These are phyloP conservation scores for Magnusiomyces fungicola DNA, from an alignment of 1,139 yeast genomes.

Conservation along the genomic window DNA sequence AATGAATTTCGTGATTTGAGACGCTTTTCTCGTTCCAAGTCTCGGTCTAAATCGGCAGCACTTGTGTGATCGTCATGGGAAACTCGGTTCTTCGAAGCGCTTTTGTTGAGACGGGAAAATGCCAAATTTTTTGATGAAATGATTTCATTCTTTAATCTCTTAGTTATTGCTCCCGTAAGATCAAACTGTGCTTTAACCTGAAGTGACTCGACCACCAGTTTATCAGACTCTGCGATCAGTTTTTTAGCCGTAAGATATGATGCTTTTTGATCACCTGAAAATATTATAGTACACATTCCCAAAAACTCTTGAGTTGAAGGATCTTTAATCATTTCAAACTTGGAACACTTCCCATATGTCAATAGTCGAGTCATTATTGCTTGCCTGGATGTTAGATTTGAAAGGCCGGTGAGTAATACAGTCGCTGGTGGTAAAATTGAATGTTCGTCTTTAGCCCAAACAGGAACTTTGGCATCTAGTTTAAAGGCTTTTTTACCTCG, in stretches of 20 bases:
- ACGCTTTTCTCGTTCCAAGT: too few species aligned
- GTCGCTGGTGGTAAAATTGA: conserved; percentile 69
- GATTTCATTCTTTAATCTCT: conserved; percentile 3
- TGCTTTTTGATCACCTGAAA: conserved; percentile 41
- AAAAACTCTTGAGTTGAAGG: conserved; percentile 74
- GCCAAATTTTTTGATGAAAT: conserved; percentile 25
- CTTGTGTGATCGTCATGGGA: too few species aligned
- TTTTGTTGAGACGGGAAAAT: neutral
- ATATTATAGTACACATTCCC: conserved; percentile 62
- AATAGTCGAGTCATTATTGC: conserved; percentile 48
- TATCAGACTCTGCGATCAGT: conserved; percentile 33
- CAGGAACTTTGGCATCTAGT: conserved; percentile 43
- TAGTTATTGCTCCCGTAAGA: conserved; percentile 25
- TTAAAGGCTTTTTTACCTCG: conserved; percentile 29
- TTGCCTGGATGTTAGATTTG: conserved; percentile 42
- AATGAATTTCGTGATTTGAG: too few species aligned
- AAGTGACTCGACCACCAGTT: conserved; percentile 32
- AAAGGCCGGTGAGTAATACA: conserved; percentile 60
- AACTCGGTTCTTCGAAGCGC: neutral
- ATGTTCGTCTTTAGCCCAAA: conserved; percentile 49
- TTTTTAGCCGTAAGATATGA: conserved; percentile 46
- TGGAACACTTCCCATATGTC: conserved; percentile 53
- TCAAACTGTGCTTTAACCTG: conserved; percentile 31
- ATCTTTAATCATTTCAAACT: conserved; percentile 56
- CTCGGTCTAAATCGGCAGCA: too few species aligned